These are phyloP conservation scores for Phytophthora palmivora DNA, from an alignment of 352 stramenopile species.

Conservation along the genomic window DNA sequence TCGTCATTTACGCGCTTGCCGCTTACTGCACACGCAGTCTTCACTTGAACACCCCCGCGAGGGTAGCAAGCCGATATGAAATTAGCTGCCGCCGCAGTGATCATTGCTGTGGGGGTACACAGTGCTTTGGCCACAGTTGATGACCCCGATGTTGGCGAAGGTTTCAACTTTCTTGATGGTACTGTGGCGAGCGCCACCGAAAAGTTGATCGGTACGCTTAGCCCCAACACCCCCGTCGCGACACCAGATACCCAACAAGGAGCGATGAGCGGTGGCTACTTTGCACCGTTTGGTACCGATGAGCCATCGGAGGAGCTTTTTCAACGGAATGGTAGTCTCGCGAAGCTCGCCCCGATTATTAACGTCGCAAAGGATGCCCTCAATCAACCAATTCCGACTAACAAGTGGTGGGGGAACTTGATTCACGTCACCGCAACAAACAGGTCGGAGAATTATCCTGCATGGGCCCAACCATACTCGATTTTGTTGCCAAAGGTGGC, in stretches of 20 bases:
- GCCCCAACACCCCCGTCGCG: background rate
- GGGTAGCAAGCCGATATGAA: conserved; percentile 7
- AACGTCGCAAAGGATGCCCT: conserved; percentile 63
- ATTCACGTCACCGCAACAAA: conserved; percentile 60
- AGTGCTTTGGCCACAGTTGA: conserved; percentile 7
- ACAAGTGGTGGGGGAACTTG: conserved; percentile 85
- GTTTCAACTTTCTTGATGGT: conserved; percentile 21
- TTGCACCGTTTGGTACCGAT: conserved; percentile 51
- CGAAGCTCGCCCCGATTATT: conserved; percentile 57
- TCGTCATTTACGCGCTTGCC: conserved; percentile 8
- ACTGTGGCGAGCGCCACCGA: conserved; percentile 17
- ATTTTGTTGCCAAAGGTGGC: conserved; percentile 52
- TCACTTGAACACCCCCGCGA: background rate
- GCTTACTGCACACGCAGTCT: conserved; percentile 10
- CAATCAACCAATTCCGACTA: conserved; percentile 69
- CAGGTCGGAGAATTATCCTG: conserved; percentile 46
- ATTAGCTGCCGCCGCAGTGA: background rate
- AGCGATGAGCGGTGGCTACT: conserved; percentile 21
- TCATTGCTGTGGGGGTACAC: background rate
- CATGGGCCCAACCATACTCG: conserved; percentile 74
- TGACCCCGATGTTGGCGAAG: conserved; percentile 26
- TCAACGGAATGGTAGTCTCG: conserved; percentile 51
- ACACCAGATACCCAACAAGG: conserved; percentile 8
- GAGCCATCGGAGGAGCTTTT: conserved; percentile 53
- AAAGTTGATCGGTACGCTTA: conserved; percentile 21